Base-by-base conservation (phyloP, 1,284 basidiomycete species). In the Cutaneotrichosporon sp. region DNA sequence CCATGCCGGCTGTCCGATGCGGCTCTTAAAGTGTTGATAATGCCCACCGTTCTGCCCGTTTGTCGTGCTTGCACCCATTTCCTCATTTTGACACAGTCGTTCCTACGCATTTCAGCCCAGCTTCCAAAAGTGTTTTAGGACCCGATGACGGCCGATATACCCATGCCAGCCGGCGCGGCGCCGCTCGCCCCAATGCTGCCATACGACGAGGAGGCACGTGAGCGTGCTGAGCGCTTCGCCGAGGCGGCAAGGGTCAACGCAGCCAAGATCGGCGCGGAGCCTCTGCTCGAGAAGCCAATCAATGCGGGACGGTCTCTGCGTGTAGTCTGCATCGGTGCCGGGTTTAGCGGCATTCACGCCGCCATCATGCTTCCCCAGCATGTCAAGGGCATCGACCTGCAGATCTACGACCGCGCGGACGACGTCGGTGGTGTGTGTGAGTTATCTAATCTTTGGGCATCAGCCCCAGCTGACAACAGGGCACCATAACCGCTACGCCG, bases 401-500 rank as follows among this genome's bases (percentile, higher is more conserved):
- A 47, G 34, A 25, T 57, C 16, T 57, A 57, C 34, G 55, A 57
- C 11, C 44, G 44, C 14, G 45, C 51, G 11, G 46, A 47, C 10
- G 55, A 54, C n/a, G 29, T 57, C n/a, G 55, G 55, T 31, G 55
- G 55, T 7, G 51, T 53, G 29, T 57, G 55, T 55, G 29, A 48
- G 54, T 55, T 3, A 16, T 32, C 31, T 16, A n/a, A 32, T 32
- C 31, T 32, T 16, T 32, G 31, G 31, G 31, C 31, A 9, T 16
- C 31, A 32, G 31, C 8, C 31, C 8, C n/a, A 11, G 20, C 33
- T 35, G n/a, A 34, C 7, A 3, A 4, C 31, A 55, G 54, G 54
- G 66, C 61, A 63, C 54, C 52, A 51, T 51, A 68, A 68, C 54
- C 49, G 51, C 4, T 68, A 68, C 50, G 62, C 64, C 9, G 66